Conservation (phyloP, 306 rosid species). For the Cicer bijugum region DNA sequence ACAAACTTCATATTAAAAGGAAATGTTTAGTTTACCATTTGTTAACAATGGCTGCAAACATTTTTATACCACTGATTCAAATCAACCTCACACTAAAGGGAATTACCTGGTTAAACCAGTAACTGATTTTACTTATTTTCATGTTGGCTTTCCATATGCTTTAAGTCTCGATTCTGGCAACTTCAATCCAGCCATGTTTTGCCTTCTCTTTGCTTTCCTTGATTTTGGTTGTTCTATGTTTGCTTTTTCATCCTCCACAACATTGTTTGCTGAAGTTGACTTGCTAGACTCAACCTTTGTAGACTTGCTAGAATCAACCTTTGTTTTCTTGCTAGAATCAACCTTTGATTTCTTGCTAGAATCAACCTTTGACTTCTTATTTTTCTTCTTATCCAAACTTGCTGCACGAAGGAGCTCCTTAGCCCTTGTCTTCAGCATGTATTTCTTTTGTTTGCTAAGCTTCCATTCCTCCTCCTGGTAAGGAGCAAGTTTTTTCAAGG, state of each 20-base stretch:
- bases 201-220: conserved; percentile 69
- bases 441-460: conserved; percentile 63
- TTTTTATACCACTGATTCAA: background rate
- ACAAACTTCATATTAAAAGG: background rate
- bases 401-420: conserved; percentile 58
- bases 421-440: conserved; percentile 64
- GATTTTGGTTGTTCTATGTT: conserved; percentile 54
- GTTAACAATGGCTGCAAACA: conserved; percentile 12
- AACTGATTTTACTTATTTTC: conserved; percentile 52
- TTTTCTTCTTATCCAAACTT: conserved; percentile 43
- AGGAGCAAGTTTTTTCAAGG: conserved; percentile 88
- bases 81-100: background rate
- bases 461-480: conserved; percentile 81
- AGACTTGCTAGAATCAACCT: conserved; percentile 46
- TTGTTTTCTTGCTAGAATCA: background rate
- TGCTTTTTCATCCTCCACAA: conserved; percentile 47
- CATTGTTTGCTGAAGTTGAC: conserved; percentile 43
- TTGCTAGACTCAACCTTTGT: conserved; percentile 47
- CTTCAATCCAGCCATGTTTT: conserved; percentile 46
- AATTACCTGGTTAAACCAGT: conserved; percentile 51
- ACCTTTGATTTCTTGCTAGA: conserved; percentile 37
- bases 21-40: conserved; percentile 11
- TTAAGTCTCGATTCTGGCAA: conserved; percentile 51
- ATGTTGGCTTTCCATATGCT: conserved; percentile 58
- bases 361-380: conserved; percentile 48